Evolutionary conservation across 2,329 filamentous ascomycete genomes (phyloP).

Genomic region (Hymenoscyphus occultus): DNA sequence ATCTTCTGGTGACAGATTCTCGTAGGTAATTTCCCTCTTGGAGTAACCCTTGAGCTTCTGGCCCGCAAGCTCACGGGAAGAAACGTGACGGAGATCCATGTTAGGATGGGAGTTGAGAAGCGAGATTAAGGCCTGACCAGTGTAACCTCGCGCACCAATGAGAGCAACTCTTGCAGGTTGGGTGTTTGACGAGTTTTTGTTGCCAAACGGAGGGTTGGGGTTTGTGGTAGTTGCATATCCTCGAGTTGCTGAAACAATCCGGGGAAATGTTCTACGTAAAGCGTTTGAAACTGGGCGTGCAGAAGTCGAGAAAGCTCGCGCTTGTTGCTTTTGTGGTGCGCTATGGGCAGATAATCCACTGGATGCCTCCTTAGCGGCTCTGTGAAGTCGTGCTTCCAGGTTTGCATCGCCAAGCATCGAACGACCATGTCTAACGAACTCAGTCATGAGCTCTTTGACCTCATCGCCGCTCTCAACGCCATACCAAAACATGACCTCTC

Average conservation of each 20-base stretch:
- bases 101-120: constrained; percentile 84
- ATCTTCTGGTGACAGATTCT: constrained; percentile 84
- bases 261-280: constrained; percentile 17
- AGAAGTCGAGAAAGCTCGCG: constrained; percentile 65
- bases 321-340: constrained; percentile 54
- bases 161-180: constrained; percentile 77
- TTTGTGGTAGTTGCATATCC: constrained; percentile 67
- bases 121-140: constrained; percentile 84
- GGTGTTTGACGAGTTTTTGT: constrained; percentile 82
- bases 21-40: constrained; percentile 89
- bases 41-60: constrained; percentile 85
- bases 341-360: constrained; percentile 48
- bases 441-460: constrained; percentile 77
- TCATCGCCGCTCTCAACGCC: constrained; percentile 73
- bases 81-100: constrained; percentile 88
- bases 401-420: constrained; percentile 89
- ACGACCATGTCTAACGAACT: constrained; percentile 78
- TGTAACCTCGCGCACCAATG: constrained; percentile 91
- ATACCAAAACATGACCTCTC: constrained; percentile 95
- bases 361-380: constrained; percentile 70
- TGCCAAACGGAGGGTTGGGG: constrained; percentile 85
- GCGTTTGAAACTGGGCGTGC: constrained; percentile 39
- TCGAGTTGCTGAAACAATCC: constrained; percentile 37
- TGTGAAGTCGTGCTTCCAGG: constrained; percentile 79
- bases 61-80: constrained; percentile 86